Conservation (phyloP, 345 rosid genomes). For the Ailanthus altissimus region DNA sequence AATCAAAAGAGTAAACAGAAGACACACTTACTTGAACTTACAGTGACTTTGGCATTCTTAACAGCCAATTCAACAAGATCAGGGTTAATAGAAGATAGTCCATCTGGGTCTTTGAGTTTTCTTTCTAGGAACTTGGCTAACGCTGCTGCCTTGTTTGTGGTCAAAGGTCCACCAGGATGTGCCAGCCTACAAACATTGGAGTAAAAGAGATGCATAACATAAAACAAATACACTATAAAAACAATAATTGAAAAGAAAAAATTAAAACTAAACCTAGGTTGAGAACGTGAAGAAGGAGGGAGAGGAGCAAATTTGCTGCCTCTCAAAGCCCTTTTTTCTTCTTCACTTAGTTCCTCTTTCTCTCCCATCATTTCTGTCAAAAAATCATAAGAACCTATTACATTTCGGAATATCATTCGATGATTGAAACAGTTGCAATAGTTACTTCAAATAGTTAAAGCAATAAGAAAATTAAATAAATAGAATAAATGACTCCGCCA, state of each 20-base stretch:
- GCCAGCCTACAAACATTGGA: slow-evolving; percentile 53
- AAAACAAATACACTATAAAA: not conserved
- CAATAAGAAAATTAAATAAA: not conserved
- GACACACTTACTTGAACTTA: slow-evolving; percentile 41
- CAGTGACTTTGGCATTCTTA: slow-evolving; percentile 65
- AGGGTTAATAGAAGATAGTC: slow-evolving; percentile 73
- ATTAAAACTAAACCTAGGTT: slow-evolving; percentile 50
- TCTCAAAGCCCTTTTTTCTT: slow-evolving; percentile 81
- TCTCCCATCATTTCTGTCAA: slow-evolving; percentile 26
- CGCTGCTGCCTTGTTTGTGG: slow-evolving; percentile 92
- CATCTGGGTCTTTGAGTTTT: slow-evolving; percentile 82
- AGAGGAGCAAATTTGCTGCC: slow-evolving; percentile 99
- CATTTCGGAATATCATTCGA: not conserved
- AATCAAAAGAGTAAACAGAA: not conserved
- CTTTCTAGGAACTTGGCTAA: slow-evolving; percentile 87
- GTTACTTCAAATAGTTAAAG: too few relatives aligned
- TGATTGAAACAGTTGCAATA: not conserved
- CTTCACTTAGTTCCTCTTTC: slow-evolving; percentile 72
- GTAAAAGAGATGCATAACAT: not conserved
- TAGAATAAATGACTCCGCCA: not conserved
- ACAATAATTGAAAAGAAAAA: not conserved
- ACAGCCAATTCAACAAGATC: slow-evolving; percentile 78
- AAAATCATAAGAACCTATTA: not conserved
- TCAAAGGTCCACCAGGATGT: slow-evolving; percentile 95
- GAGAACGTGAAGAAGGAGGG: slow-evolving; percentile 44